Evolutionary conservation across 441 rosid species (phyloP).

Genomic region (Bruguiera hainesii): DNA sequence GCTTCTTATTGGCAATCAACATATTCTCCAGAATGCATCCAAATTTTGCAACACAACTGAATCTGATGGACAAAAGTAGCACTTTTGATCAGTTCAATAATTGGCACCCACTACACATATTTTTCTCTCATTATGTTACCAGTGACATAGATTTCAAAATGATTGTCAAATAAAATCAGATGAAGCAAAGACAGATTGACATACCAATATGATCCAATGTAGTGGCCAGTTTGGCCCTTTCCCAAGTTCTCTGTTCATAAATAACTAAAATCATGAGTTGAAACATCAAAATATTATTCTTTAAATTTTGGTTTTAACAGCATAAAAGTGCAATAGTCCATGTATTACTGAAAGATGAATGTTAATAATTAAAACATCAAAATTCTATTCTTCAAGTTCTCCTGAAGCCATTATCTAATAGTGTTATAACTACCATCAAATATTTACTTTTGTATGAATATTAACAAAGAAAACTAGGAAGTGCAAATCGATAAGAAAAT

Average conservation of each 20-base stretch:
- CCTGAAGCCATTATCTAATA: too few species aligned
- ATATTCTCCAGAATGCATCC: not conserved
- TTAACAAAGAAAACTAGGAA: too few species aligned
- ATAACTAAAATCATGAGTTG: constrained; percentile 15
- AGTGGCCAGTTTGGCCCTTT: constrained; percentile 79
- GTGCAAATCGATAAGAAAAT: too few species aligned
- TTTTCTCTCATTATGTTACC: not conserved
- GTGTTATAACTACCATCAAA: too few species aligned
- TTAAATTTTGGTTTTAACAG: not conserved
- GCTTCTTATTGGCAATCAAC: not conserved
- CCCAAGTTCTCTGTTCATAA: constrained; percentile 81
- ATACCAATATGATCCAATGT: constrained; percentile 76
- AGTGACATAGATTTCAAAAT: not conserved
- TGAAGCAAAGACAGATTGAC: constrained; percentile 3
- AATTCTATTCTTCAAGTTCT: too few species aligned
- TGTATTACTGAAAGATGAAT: not conserved
- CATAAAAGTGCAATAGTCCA: not conserved
- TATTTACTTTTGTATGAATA: too few species aligned
- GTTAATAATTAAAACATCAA: too few species aligned
- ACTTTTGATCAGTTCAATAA: not conserved
- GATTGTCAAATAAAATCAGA: not conserved
- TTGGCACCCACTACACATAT: too few species aligned
- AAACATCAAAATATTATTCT: not conserved
- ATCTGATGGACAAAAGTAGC: not conserved
- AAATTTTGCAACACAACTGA: not conserved